Evolutionary conservation across 208 protist species (phyloP), one percentile per base, ranked within the genome.

Genomic region (Crithidia sp.): DNA sequence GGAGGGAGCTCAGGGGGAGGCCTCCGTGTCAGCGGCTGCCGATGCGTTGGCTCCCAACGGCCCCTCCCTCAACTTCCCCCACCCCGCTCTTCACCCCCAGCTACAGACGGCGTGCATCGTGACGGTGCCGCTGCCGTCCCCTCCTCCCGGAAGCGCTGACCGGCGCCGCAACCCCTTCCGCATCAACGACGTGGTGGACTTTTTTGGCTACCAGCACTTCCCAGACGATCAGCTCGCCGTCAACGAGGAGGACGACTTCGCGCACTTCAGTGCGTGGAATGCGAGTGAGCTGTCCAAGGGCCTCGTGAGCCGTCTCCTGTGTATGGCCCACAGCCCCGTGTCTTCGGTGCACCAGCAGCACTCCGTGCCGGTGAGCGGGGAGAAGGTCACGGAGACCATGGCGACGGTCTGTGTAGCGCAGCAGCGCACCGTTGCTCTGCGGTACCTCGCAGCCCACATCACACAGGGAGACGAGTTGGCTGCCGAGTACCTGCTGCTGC

Each of bases 401-500:
- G 41, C 57, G 36, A 13, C 12, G 2, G 43, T 57, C 9, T 14
- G 39, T 58, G 57, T 77, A 17, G 47, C 65, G 19, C n/a, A 58
- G 40, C 49, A 50, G 14, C 65, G 64, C 39, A 17, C 19, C 9
- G 7, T 14, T 4, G 55, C 64, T 3, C 16, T 77, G 6, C 60
- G 52, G 16, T 83, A 87, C 56, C 62, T 93, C 10, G 47, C 47
- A 3, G 28, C 55, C 10, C 70, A 73, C 8, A 60, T 93, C 13
- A 92, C 87, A 39, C 17, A 59, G n/a, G 88, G 86, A 2, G 89
- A 96, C 69, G 67, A 49, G 5, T 71, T 96, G 9, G 37, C 83
- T 6, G 87, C 83, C 7, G 84, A 94, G 67, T 95, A 91, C 68
- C 12, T 95, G 39, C 67, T 96, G 53, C 79, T 96, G 43, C 89